Evolutionary conservation across 2,329 filamentous ascomycete species (phyloP).

Genomic region (Sclerotinia glacialis): DNA sequence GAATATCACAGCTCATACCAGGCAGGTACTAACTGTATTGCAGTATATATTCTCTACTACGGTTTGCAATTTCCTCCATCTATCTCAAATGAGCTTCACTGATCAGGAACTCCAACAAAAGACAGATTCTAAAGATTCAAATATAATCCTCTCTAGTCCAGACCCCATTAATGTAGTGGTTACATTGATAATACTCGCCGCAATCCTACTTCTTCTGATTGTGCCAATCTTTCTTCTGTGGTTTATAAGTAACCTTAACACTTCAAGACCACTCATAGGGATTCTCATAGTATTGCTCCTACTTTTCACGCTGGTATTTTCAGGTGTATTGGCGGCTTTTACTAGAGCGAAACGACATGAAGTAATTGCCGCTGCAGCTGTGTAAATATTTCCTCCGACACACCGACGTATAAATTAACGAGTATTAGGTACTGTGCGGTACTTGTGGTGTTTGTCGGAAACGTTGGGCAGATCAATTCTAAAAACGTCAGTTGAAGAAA

Average conservation of each 20-base stretch:
- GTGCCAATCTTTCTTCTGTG: not conserved
- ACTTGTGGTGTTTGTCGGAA: not conserved
- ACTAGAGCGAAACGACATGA: conserved; percentile 32
- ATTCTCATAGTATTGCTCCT: conserved; percentile 14
- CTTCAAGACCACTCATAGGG: not conserved
- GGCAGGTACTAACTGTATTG: not conserved
- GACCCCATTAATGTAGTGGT: not conserved
- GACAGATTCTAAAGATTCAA: not conserved
- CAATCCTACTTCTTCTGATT: not conserved
- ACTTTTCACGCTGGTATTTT: conserved; percentile 29
- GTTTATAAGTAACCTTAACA: not conserved
- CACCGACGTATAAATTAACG: not conserved
- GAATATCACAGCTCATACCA: conserved; percentile 25
- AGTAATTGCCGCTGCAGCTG: conserved; percentile 30
- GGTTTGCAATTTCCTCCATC: not conserved
- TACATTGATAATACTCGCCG: not conserved
- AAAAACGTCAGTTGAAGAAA: not conserved
- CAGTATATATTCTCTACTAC: conserved; percentile 2
- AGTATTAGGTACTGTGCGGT: not conserved
- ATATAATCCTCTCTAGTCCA: not conserved
- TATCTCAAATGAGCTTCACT: not conserved
- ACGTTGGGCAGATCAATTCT: not conserved
- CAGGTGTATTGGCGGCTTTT: conserved; percentile 25
- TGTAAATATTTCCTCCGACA: conserved; percentile 20
- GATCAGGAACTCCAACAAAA: not conserved